Percentiles rank a stretch among this genome's conserved stretches.
These are phyloP conservation scores for Lupinus albus DNA, from an alignment of 306 rosid species.

Conservation along the genomic window DNA sequence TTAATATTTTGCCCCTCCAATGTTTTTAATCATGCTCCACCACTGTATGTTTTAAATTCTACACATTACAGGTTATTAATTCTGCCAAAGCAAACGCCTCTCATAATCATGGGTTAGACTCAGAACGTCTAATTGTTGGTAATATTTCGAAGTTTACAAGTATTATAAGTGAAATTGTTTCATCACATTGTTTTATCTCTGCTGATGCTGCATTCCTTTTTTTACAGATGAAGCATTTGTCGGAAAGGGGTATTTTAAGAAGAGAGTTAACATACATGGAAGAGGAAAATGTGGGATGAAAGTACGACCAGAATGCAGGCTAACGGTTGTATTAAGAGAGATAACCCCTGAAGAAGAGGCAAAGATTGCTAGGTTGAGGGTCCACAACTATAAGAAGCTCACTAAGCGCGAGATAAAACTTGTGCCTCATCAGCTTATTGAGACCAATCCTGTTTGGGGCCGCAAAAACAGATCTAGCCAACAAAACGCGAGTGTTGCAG, in stretches of 20 bases:
- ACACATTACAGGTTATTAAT: slow-evolving; percentile 71
- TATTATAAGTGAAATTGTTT: slow-evolving; percentile 32
- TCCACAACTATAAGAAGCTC: slow-evolving; percentile 70
- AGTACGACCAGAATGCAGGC: slow-evolving; percentile 73
- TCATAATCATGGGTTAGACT: slow-evolving; percentile 83
- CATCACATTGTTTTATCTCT: slow-evolving; percentile 26
- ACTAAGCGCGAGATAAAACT: slow-evolving; percentile 70
- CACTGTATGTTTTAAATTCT: slow-evolving; percentile 5
- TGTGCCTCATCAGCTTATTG: slow-evolving; percentile 91
- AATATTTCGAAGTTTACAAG: slow-evolving; percentile 29
- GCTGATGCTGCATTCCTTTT: slow-evolving; percentile 34
- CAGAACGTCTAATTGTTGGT: slow-evolving; percentile 93
- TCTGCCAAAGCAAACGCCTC: slow-evolving; percentile 91
- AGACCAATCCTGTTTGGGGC: slow-evolving; percentile 81
- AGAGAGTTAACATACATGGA: slow-evolving; percentile 56
- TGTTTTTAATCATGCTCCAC: background rate
- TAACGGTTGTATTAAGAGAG: slow-evolving; percentile 82
- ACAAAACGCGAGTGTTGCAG: slow-evolving; percentile 38
- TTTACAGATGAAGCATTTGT: slow-evolving; percentile 82
- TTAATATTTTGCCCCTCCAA: background rate
- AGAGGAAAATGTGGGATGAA: slow-evolving; percentile 55
- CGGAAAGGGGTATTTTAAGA: slow-evolving; percentile 72
- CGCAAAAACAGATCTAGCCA: slow-evolving; percentile 59
- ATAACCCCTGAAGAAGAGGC: slow-evolving; percentile 87
- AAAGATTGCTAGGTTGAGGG: slow-evolving; percentile 78